Conservation (phyloP, 2,329 filamentous ascomycete species). For the Monilinia vaccinii-corymbosi region DNA sequence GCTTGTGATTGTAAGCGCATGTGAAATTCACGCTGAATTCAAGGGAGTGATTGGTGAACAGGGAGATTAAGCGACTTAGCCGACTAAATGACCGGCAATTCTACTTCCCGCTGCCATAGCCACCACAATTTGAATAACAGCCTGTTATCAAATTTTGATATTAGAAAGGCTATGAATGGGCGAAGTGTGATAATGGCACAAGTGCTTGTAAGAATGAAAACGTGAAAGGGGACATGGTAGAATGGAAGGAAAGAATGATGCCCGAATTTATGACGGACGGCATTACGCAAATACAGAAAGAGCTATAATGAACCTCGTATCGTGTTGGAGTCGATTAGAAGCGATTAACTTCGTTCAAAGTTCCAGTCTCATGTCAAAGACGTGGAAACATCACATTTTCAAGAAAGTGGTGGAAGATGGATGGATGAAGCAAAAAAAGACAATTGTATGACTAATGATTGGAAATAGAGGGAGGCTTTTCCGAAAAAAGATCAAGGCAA, state of each 20-base stretch:
- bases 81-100: neutral
- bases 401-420: neutral
- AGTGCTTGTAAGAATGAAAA: neutral
- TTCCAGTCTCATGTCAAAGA: neutral
- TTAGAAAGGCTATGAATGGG: neutral
- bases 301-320: neutral
- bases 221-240: neutral
- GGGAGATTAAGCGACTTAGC: neutral
- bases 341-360: neutral
- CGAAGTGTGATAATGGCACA: neutral
- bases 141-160: neutral
- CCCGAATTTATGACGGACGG: neutral
- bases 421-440: neutral
- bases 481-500: neutral
- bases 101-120: neutral
- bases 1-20: neutral
- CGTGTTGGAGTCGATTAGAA: neutral
- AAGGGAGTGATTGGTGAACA: neutral
- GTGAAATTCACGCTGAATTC: neutral
- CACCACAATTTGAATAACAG: neutral
- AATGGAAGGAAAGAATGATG: neutral
- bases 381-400: neutral
- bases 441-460: neutral
- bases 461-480: neutral
- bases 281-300: neutral